phyloP scores from a whole-genome alignment of 306 rosid genomes.

The Geum urbanum region DNA sequence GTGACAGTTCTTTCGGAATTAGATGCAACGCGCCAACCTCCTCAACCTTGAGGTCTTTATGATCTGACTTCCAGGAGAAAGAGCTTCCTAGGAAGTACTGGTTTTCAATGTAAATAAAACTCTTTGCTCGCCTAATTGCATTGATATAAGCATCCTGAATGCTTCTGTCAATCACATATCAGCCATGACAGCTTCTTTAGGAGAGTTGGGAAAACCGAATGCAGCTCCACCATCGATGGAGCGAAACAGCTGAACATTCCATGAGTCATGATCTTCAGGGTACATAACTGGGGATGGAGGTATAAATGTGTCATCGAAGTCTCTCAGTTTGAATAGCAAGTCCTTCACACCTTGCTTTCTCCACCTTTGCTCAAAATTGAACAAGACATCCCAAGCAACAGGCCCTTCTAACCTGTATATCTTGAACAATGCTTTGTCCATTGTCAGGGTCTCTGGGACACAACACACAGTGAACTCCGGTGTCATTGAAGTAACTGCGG shows the following conservation, averaged over 20 bases:
- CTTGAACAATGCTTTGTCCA: conserved; percentile 28
- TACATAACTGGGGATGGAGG: conserved; percentile 28
- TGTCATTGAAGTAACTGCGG: conserved; percentile 33
- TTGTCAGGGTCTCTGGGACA: conserved; percentile 44
- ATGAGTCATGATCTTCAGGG: conserved; percentile 33
- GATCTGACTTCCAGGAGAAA: conserved; percentile 35
- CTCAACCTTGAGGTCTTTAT: conserved; percentile 15
- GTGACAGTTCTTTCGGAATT: conserved; percentile 50
- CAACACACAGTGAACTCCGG: conserved; percentile 36
- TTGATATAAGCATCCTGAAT: conserved; percentile 46
- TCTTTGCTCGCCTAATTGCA: conserved; percentile 46
- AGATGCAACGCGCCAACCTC: conserved; percentile 39
- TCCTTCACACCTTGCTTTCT: conserved; percentile 35
- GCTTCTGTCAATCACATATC: conserved; percentile 41
- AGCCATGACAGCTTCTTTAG: conserved; percentile 25
- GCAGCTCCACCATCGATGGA: conserved; percentile 50
- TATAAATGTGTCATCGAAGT: conserved; percentile 19
- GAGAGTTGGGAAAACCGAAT: conserved; percentile 26
- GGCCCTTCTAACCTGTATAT: conserved; percentile 39
- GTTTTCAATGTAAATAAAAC: conserved; percentile 45
- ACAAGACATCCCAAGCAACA: conserved; percentile 47
- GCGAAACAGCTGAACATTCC: conserved; percentile 46
- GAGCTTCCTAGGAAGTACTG: conserved; percentile 54
- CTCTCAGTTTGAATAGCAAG: conserved; percentile 27
- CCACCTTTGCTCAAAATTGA: conserved; percentile 53